phyloP scores from a whole-genome alignment of 1,284 basidiomycete species.

The Malassezia furfur region DNA sequence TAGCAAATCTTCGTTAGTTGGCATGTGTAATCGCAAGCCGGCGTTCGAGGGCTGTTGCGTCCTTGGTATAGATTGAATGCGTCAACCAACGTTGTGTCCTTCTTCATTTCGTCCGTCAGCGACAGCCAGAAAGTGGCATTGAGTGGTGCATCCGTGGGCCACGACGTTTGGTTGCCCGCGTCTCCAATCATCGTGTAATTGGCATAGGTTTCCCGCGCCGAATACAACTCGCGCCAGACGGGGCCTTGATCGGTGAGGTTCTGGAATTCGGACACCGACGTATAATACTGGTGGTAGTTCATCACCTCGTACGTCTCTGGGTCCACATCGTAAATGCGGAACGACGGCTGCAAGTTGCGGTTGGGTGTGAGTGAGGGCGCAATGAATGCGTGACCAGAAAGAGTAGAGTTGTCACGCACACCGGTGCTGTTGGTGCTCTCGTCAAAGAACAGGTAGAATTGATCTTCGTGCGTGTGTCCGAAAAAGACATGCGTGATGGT shows the following conservation, averaged over 20 bases:
- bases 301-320: constrained; percentile 51
- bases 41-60: too few relatives aligned
- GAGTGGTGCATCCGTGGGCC: constrained; percentile 61
- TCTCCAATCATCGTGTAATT: constrained; percentile 50
- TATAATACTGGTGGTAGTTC: constrained; percentile 43
- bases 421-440: constrained; percentile 17
- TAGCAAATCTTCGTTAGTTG: too few relatives aligned
- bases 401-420: not conserved
- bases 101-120: constrained; percentile 59
- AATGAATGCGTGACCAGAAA: constrained; percentile 51
- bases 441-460: constrained; percentile 64
- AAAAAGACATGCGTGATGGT: constrained; percentile 72
- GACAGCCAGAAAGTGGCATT: constrained; percentile 75
- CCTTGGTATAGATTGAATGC: too few relatives aligned
- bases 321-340: constrained; percentile 69
- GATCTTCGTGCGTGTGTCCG: constrained; percentile 73
- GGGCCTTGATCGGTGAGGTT: constrained; percentile 55
- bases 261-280: constrained; percentile 25
- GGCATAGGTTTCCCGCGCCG: constrained; percentile 58
- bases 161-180: constrained; percentile 38
- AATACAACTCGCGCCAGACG: constrained; percentile 61
- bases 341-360: constrained; percentile 66
- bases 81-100: too few relatives aligned
- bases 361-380: constrained; percentile 64
- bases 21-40: too few relatives aligned